These are phyloP conservation scores for Lomentospora prolificans DNA, from an alignment of 2,329 filamentous ascomycete species.

Conservation along the genomic window DNA sequence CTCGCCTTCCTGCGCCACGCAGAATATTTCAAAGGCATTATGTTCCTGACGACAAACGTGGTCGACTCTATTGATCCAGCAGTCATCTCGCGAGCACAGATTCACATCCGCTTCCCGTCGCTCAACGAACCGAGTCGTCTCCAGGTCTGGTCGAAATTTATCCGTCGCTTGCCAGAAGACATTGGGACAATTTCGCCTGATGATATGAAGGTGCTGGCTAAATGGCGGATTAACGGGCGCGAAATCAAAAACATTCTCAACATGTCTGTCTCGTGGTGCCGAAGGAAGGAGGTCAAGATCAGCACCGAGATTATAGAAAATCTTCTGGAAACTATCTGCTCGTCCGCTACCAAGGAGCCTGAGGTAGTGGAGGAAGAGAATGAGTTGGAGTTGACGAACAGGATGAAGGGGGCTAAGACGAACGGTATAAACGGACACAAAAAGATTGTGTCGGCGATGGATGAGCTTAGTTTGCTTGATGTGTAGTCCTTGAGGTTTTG, in stretches of 20 bases:
- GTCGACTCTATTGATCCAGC: neutral
- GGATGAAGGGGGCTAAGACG: no score
- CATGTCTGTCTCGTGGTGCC: neutral
- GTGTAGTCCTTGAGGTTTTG: no score
- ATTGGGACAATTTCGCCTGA: neutral
- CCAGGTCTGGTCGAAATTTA: neutral
- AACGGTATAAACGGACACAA: no score
- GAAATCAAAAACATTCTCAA: neutral
- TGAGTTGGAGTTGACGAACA: no score
- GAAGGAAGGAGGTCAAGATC: no score
- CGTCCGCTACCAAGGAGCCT: neutral
- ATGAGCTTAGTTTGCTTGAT: no score
- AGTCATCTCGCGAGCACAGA: neutral
- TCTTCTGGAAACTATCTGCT: neutral
- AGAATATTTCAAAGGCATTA: neutral
- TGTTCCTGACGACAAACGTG: neutral
- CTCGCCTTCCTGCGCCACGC: neutral
- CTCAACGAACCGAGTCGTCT: neutral
- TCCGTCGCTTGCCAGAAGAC: neutral
- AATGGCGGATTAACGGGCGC: neutral
- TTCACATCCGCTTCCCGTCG: neutral
- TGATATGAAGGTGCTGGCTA: neutral
- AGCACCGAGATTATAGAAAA: neutral
- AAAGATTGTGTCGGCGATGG: no score
- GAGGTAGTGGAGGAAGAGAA: no score